A percentile compares a stretch with the other conserved stretches of the same genome.
Conservation (phyloP, 345 rosid species). For the Brassica incana region DNA sequence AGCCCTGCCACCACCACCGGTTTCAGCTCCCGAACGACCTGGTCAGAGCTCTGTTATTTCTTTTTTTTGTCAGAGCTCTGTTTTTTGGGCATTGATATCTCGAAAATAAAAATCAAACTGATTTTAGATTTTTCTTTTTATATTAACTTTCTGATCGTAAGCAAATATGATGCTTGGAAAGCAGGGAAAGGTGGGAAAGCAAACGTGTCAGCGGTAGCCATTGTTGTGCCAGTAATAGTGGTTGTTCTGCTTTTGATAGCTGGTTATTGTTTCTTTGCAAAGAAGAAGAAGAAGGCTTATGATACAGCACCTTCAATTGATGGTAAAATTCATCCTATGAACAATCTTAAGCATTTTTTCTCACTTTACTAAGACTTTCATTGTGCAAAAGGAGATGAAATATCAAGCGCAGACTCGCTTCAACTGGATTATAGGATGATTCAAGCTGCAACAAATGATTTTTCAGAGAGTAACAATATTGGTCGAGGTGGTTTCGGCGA, state of each 20-base stretch:
- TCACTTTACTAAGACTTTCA: not conserved
- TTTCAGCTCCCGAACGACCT: conserved; percentile 12
- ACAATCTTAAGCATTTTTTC: not conserved
- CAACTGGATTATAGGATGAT: conserved; percentile 46
- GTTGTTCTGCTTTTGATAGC: conserved; percentile 29
- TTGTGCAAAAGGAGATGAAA: conserved; percentile 38
- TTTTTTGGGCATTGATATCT: not conserved
- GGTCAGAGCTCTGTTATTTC: conserved; percentile 22
- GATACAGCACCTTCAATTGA: conserved; percentile 11
- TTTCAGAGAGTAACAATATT: conserved; percentile 50
- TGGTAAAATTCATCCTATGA: conserved; percentile 33
- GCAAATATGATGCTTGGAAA: not conserved
- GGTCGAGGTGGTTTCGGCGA: conserved; percentile 73
- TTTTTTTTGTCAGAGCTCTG: not conserved
- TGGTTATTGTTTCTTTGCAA: conserved; percentile 23
- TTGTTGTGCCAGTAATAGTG: conserved; percentile 35
- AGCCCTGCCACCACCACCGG: not conserved
- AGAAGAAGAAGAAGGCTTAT: not conserved
- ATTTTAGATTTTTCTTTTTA: not conserved
- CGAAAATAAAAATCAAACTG: not conserved
- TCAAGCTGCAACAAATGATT: conserved; percentile 49
- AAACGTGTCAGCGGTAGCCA: conserved; percentile 34
- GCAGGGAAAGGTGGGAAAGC: conserved; percentile 39
- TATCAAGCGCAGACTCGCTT: conserved; percentile 42
- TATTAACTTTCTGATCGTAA: not conserved